Percentiles rank a stretch among this genome's conserved stretches.
phyloP scores from a whole-genome alignment of 2,329 filamentous ascomycete genomes.

The Xylaria multiplex region DNA sequence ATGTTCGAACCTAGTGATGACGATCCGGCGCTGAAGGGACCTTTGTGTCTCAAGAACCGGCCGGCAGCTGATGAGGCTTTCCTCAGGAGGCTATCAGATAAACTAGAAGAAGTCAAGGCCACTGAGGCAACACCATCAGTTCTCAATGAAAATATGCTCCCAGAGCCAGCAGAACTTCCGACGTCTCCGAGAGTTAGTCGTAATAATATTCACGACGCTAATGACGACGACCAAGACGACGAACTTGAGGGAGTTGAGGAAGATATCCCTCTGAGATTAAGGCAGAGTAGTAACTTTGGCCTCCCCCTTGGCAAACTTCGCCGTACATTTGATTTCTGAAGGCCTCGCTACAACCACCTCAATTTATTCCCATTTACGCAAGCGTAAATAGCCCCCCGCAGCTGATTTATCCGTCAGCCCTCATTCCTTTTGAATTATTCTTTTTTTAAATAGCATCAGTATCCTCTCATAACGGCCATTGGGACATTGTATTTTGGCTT shows the following conservation, averaged over 20 bases:
- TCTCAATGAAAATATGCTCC: slow-evolving; percentile 41
- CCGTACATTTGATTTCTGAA: slow-evolving; percentile 15
- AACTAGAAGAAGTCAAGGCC: slow-evolving; percentile 60
- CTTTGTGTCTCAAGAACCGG: slow-evolving; percentile 65
- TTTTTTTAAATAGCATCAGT: neutral
- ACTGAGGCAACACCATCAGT: slow-evolving; percentile 59
- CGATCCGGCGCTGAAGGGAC: slow-evolving; percentile 61
- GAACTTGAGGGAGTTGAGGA: slow-evolving; percentile 34
- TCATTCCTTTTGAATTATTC: slow-evolving; percentile 26
- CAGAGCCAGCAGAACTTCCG: slow-evolving; percentile 20
- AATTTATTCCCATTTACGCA: neutral
- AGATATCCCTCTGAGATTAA: slow-evolving; percentile 42
- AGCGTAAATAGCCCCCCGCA: neutral
- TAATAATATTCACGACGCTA: slow-evolving; percentile 28
- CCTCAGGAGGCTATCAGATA: slow-evolving; percentile 60
- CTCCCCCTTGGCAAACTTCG: slow-evolving; percentile 43
- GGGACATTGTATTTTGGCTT: slow-evolving; percentile 15
- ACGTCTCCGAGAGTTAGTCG: slow-evolving; percentile 20
- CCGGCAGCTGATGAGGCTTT: slow-evolving; percentile 67
- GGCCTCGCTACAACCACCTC: neutral
- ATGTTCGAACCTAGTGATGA: slow-evolving; percentile 54
- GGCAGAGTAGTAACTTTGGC: slow-evolving; percentile 45
- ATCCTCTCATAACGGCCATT: slow-evolving; percentile 10
- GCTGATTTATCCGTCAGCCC: neutral
- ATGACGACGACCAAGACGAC: slow-evolving; percentile 32